Conservation (phyloP, 164 flowering plant species). For the Chimonanthus praecox region DNA sequence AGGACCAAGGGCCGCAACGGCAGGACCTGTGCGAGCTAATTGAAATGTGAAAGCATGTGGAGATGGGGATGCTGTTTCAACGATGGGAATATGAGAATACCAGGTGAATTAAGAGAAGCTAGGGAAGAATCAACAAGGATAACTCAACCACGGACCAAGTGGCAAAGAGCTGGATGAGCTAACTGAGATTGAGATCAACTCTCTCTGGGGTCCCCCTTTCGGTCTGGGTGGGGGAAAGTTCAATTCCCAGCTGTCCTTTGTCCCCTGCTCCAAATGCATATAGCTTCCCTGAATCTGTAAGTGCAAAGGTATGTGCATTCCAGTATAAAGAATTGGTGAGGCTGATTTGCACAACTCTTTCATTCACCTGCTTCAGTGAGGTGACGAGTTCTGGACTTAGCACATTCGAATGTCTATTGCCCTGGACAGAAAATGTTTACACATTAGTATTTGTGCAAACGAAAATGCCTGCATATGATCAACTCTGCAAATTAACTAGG, state of each 20-base stretch:
- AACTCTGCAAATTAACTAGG: neutral
- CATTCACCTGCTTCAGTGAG: constrained; percentile 65
- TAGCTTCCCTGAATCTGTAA: constrained; percentile 80
- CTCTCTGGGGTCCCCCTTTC: constrained; percentile 74
- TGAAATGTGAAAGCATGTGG: neutral
- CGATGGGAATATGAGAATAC: neutral
- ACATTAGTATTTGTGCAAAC: neutral
- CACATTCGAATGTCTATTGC: constrained; percentile 58
- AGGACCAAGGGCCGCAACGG: too few species aligned
- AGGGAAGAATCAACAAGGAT: constrained; percentile 11
- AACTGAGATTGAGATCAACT: constrained; percentile 74
- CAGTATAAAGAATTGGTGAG: constrained; percentile 86
- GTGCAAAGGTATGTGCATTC: constrained; percentile 95
- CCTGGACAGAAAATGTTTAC: constrained; percentile 34
- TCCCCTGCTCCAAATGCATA: constrained; percentile 94
- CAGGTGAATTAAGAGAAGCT: neutral
- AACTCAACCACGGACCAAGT: neutral
- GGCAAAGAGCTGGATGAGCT: constrained; percentile 1
- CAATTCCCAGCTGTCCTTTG: constrained; percentile 87
- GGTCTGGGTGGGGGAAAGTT: constrained; percentile 50
- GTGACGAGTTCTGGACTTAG: constrained; percentile 78
- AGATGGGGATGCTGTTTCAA: too few species aligned
- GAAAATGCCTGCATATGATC: neutral
- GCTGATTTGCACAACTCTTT: constrained; percentile 87
- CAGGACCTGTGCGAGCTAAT: too few species aligned